phyloP scores from a whole-genome alignment of 2,329 filamentous ascomycete genomes.

The Colletotrichum sansevieriae region DNA sequence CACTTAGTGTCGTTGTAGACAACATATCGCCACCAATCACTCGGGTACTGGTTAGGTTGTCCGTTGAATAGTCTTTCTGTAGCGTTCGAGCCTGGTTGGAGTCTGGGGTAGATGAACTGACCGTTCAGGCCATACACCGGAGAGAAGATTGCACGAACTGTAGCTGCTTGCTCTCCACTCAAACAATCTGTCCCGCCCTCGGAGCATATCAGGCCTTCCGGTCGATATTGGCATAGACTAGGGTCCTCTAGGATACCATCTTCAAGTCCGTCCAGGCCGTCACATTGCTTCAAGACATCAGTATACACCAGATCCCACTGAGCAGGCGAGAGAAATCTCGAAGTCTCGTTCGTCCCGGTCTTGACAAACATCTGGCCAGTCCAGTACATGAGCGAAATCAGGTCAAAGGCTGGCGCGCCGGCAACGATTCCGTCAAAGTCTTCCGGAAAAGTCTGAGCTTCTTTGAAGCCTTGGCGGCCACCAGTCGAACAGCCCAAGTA shows the following conservation, averaged over 20 bases:
- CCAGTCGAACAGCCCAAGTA: constrained; percentile 68
- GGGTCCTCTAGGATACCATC: constrained; percentile 59
- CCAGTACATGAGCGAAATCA: constrained; percentile 47
- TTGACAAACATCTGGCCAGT: constrained; percentile 56
- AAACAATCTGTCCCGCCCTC: constrained; percentile 54
- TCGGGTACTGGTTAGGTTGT: constrained; percentile 16
- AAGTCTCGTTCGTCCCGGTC: constrained; percentile 57
- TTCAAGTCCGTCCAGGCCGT: constrained; percentile 60
- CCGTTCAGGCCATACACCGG: constrained; percentile 44
- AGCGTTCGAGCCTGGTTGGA: constrained; percentile 60
- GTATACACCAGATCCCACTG: constrained; percentile 39
- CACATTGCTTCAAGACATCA: constrained; percentile 61
- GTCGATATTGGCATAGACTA: constrained; percentile 45
- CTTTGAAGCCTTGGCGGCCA: constrained; percentile 65
- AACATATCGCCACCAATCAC: constrained; percentile 47
- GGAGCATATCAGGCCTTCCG: constrained; percentile 53
- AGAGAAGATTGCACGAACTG: constrained; percentile 50
- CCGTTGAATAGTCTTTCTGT: constrained; percentile 20
- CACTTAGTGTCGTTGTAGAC: constrained; percentile 46
- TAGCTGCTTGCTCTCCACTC: constrained; percentile 48
- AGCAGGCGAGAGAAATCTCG: constrained; percentile 48
- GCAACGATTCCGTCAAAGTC: constrained; percentile 70
- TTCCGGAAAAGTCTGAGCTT: constrained; percentile 55
- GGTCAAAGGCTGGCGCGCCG: constrained; percentile 55
- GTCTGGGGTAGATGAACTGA: constrained; percentile 54